phyloP scores from a whole-genome alignment of 768 basidiomycete species.

The Mycena indigotica region DNA sequence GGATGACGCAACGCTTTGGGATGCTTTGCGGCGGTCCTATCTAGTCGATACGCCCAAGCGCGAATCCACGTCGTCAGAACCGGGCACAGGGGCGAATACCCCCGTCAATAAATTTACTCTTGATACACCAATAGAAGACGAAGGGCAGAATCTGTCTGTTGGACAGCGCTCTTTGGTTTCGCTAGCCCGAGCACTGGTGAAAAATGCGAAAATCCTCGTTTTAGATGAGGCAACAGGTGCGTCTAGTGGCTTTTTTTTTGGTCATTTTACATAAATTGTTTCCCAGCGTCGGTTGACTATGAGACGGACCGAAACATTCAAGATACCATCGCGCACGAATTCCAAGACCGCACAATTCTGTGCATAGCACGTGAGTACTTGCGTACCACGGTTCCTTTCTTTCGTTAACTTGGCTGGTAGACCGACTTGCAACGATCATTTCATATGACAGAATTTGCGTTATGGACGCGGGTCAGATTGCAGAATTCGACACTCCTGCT shows the following conservation, averaged over 20 bases:
- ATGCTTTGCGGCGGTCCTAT: conserved; percentile 83
- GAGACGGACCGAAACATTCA: conserved; percentile 93
- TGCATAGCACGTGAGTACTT: conserved; percentile 80
- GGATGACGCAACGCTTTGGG: conserved; percentile 83
- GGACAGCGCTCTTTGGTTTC: conserved; percentile 84
- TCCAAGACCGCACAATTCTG: conserved; percentile 80
- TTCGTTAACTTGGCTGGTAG: conserved; percentile 35
- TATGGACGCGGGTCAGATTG: conserved; percentile 77
- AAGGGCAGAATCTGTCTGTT: conserved; percentile 82
- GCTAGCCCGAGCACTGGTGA: conserved; percentile 86
- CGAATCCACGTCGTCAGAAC: conserved; percentile 35
- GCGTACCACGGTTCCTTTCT: background rate
- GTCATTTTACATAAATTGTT: background rate
- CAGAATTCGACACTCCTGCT: conserved; percentile 82
- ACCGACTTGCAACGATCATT: conserved; percentile 86
- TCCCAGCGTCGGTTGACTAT: conserved; percentile 78
- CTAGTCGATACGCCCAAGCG: conserved; percentile 60
- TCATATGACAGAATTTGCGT: conserved; percentile 89
- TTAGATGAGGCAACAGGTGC: conserved; percentile 87
- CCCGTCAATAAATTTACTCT: conserved; percentile 72
- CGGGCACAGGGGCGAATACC: conserved; percentile 44
- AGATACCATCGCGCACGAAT: conserved; percentile 83
- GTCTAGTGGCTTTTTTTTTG: background rate
- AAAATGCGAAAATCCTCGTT: conserved; percentile 80
- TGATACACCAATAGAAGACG: conserved; percentile 83